phyloP scores from a whole-genome alignment of 495 filamentous ascomycete species.

The Talaromyces trachyspermus region DNA sequence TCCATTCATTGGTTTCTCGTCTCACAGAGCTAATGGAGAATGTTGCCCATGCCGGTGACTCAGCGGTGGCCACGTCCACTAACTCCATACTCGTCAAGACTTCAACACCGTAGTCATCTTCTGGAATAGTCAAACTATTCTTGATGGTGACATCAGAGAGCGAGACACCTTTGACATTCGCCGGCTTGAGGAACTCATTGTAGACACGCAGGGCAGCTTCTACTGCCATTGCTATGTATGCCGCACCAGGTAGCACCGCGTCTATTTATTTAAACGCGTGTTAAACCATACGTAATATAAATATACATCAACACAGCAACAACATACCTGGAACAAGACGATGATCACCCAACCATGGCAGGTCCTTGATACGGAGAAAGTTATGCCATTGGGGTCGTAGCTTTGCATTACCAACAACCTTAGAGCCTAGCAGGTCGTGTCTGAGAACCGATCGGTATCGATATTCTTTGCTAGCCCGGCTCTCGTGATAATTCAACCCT shows the following conservation, averaged over 20 bases:
- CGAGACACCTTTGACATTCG: not conserved
- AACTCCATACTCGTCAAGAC: not conserved
- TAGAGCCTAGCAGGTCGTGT: conserved; percentile 37
- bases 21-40: not conserved
- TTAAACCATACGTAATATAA: conserved; percentile 38
- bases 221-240: conserved; percentile 16
- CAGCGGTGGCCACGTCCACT: not conserved
- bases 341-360: conserved; percentile 46
- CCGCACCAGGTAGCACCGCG: conserved; percentile 25
- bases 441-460: conserved; percentile 34
- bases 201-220: conserved; percentile 16
- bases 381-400: conserved; percentile 33
- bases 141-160: conserved; percentile 16
- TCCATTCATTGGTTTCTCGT: not conserved
- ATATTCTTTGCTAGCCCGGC: conserved; percentile 27
- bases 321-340: not conserved
- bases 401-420: conserved; percentile 25
- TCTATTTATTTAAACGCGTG: conserved; percentile 41
- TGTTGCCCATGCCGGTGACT: not conserved
- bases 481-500: conserved; percentile 32
- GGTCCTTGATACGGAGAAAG: conserved; percentile 25
- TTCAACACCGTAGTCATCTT: conserved; percentile 7
- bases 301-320: conserved; percentile 24
- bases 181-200: not conserved
- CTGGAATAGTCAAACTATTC: conserved; percentile 26